Percentiles rank a stretch among this genome's conserved stretches.
These are phyloP conservation scores for Saccharomyces uvarum DNA, from an alignment of 1,139 yeast genomes.

Conservation along the genomic window DNA sequence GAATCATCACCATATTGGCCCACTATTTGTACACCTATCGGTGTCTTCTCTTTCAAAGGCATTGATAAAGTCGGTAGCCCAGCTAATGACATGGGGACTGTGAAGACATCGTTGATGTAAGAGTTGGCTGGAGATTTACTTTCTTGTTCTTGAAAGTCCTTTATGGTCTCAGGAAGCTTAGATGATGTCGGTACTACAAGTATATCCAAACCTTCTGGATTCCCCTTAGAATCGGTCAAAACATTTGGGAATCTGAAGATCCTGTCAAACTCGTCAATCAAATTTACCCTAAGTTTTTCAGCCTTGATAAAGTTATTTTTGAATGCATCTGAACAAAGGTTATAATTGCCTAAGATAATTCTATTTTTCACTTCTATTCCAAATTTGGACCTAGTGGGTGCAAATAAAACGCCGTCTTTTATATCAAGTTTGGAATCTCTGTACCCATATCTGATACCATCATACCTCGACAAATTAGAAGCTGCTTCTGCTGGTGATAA, in stretches of 20 bases:
- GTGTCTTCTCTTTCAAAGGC: constrained; percentile 42
- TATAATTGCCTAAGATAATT: constrained; percentile 77
- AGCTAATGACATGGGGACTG: constrained; percentile 86
- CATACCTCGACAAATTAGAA: constrained; percentile 81
- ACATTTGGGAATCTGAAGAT: constrained; percentile 51
- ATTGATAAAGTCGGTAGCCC: constrained; percentile 81
- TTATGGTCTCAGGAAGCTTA: constrained; percentile 48
- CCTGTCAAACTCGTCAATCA: constrained; percentile 59
- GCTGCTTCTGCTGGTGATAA: constrained; percentile 91
- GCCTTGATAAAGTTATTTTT: constrained; percentile 80
- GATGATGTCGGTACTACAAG: constrained; percentile 68
- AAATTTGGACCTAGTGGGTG: constrained; percentile 54
- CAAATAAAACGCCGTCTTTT: constrained; percentile 39
- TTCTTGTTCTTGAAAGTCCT: constrained; percentile 35
- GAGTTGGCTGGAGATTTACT: constrained; percentile 47
- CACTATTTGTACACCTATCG: constrained; percentile 67
- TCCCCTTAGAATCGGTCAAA: constrained; percentile 25
- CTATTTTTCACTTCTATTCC: constrained; percentile 81
- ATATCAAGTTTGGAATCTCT: constrained; percentile 35
- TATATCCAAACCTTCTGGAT: constrained; percentile 51
- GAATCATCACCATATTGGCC: constrained; percentile 84
- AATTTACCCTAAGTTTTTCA: constrained; percentile 50
- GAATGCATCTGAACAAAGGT: constrained; percentile 61
- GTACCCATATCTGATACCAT: constrained; percentile 79
- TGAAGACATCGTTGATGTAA: constrained; percentile 73